A percentile compares a stretch with the other conserved stretches of the same genome.
phyloP scores from a whole-genome alignment of 2,329 filamentous ascomycete genomes.

The Trichocomaceae sp. region DNA sequence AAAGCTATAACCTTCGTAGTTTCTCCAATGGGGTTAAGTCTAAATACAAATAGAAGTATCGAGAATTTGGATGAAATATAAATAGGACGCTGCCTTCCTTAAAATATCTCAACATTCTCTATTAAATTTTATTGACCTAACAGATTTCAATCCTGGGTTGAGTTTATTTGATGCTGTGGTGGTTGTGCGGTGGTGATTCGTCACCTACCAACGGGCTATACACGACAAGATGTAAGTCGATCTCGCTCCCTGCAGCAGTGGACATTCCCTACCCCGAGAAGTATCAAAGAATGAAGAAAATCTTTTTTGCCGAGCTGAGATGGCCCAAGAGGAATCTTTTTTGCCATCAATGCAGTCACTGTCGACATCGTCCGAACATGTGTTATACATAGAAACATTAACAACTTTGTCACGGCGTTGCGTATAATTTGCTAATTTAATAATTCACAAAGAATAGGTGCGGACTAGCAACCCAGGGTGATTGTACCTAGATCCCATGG shows the following conservation, averaged over 20 bases:
- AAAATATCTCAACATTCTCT: no score
- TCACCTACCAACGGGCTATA: not conserved
- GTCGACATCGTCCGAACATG: slow-evolving; percentile 7
- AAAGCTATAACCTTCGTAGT: no score
- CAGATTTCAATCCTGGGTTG: no score
- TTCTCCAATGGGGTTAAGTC: no score
- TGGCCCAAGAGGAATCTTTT: not conserved
- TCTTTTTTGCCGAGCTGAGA: slow-evolving; percentile 7
- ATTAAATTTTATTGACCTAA: no score
- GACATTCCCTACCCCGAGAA: not conserved
- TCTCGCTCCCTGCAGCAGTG: not conserved
- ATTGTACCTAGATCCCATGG: no score
- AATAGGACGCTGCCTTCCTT: not conserved
- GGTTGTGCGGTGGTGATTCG: no score
- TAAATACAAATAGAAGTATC: not conserved
- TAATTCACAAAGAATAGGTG: not conserved
- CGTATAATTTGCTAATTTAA: not conserved
- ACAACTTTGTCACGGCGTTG: no score
- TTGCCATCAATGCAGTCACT: slow-evolving; percentile 5
- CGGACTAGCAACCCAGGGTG: no score
- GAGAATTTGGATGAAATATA: not conserved
- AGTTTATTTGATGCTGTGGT: not conserved
- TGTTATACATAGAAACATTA: not conserved
- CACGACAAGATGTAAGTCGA: not conserved
- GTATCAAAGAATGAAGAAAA: slow-evolving; percentile 1